Base-by-base conservation (phyloP, 2,329 filamentous ascomycete genomes). In the Shiraia bambusicola region DNA sequence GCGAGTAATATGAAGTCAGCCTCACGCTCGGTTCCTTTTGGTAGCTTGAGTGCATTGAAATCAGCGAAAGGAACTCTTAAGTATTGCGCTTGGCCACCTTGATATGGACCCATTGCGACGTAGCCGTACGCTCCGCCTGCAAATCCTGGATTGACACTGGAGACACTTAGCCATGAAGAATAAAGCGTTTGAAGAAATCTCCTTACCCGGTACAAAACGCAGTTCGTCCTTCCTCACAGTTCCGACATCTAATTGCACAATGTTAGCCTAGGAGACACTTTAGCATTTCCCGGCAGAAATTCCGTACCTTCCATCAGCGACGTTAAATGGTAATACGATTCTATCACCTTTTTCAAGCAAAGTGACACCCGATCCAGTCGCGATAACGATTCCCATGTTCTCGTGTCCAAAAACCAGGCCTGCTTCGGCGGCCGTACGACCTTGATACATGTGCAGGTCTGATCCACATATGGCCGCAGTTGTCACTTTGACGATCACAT, bases 281-380 rank as follows among this genome's bases (percentile, higher is more conserved):
- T n/a, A n/a, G n/a, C n/a, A n/a, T n/a, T n/a, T n/a, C n/a, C n/a
- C n/a, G n/a, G n/a, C n/a, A n/a, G n/a, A n/a, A n/a, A n/a, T n/a
- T 22, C 8, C 4, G 19, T 22, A 22, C 13, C 36, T 16, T 1
- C 81, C 80, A 51, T 83, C 79, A 6, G 80, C 80, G 1, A 83
- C 81, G 40, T 84, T 84, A 69, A 84, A 84, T 0, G 82, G 81
- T 62, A 84, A 75, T 2, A 84, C 81, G 3, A 85, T 77, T 2
- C 81, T 75, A 47, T 85, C 81, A 2, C 81, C 81, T 49, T 81
- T 79, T 53, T 83, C 77, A 12, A 84, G 61, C 1, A 82, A 66
- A 0, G 79, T 82, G 1, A 84, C 81, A 5, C 81, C 82, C 2
- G 72, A 56, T 1, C 82, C 81, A 0, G 77, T 57, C 47, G 82